Base-by-base conservation (phyloP, 2,329 filamentous ascomycete species). In the Albifimbria verrucaria region DNA sequence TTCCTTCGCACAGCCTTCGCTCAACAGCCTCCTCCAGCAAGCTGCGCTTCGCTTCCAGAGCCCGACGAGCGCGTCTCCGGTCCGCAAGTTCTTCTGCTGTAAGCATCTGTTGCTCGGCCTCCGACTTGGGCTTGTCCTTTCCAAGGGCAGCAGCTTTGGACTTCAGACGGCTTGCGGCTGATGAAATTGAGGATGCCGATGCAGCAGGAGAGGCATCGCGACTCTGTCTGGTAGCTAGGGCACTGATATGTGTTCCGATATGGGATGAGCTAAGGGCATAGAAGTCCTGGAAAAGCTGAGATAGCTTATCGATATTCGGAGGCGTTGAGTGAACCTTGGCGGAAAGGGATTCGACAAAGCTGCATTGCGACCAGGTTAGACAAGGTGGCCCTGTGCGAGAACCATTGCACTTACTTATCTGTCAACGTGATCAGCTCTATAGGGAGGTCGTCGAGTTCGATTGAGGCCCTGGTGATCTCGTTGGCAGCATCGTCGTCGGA, bases 241-340 rank as follows among this genome's bases (percentile, higher is more conserved):
- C 84, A 32, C 87, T 88, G 58, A 97, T 90, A 68, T 97, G 92
- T 1, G 91, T 96, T 50, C 85, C 83, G 54, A 97, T 92, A 62
- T 94, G 90, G 2, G 85, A 80, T 11, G 91, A 88, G 21, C 92
- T 90, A 52, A 86, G 82, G 42, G 81, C 76, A 67, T 99, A 99
- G 69, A 97, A 99, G 53, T 96, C 91, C 71, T 99, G 94, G 67
- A 97, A 97, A 50, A 94, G 79, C n/a, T 83, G 81, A 9, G 92
- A 88, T 17, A 97, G 80, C 57, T 83, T 87, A 47, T 96, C 91
- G 65, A 95, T 88, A 45, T 83, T 89, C 1, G 94, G 87, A 5
- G 94, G 94, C 5, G 85, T 86, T 2, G 89, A 83, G 64, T 97
- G 89, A 26, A 95, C 87, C 76, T 90, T 96, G 62, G 90, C 90